phyloP scores from a whole-genome alignment of 345 rosid species.

The Eutrema yunnanense region DNA sequence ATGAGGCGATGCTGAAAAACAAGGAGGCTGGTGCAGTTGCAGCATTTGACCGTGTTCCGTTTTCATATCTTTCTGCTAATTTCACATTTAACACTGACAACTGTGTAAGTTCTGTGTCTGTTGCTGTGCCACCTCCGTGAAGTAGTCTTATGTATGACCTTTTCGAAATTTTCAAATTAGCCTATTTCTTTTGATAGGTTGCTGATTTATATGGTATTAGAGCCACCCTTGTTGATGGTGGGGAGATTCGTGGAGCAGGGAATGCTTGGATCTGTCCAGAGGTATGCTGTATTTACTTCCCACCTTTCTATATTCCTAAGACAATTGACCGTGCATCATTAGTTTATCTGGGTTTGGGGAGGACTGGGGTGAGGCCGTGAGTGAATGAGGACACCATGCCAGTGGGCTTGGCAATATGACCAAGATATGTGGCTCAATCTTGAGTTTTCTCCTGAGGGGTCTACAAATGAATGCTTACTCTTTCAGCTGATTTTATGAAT shows the following conservation, averaged over 20 bases:
- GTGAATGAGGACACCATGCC: neutral
- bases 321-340: neutral
- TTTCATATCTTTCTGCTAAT: slow-evolving; percentile 95
- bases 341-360: neutral
- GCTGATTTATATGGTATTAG: slow-evolving; percentile 96
- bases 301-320: neutral
- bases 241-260: slow-evolving; percentile 98
- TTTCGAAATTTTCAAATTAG: slow-evolving; percentile 9
- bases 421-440: neutral
- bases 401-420: neutral
- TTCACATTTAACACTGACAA: slow-evolving; percentile 92
- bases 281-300: slow-evolving; percentile 36
- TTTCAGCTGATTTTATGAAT: slow-evolving; percentile 1
- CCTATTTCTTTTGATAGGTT: slow-evolving; percentile 45
- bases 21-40: slow-evolving; percentile 98
- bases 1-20: slow-evolving; percentile 79
- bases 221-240: slow-evolving; percentile 98
- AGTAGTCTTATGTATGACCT: neutral
- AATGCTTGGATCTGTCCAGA: slow-evolving; percentile 99
- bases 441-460: neutral
- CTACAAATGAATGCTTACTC: neutral
- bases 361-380: neutral
- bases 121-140: neutral
- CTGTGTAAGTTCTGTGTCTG: slow-evolving; percentile 57
- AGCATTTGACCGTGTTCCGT: slow-evolving; percentile 95